A percentile compares a stretch with the other conserved stretches of the same genome.
Evolutionary conservation across 257 asterid species (phyloP).

Genomic region (Vinca minor): DNA sequence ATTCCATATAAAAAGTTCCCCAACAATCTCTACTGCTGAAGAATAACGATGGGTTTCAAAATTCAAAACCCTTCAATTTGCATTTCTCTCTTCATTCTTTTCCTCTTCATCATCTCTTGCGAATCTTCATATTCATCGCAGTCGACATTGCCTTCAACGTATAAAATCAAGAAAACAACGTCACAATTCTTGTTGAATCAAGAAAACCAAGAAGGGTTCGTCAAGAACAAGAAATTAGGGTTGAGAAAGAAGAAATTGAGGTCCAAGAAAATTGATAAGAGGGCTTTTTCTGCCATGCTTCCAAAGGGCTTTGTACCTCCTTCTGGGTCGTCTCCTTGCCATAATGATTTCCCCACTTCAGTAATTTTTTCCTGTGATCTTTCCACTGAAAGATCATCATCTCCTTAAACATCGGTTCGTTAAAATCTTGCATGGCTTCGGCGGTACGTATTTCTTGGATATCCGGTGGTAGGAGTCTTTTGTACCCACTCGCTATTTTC

Average conservation of each 20-base stretch:
- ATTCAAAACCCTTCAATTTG: neutral
- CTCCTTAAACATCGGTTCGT: slow-evolving; percentile 1
- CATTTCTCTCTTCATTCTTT: slow-evolving; percentile 15
- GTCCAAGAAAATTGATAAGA: slow-evolving; percentile 13
- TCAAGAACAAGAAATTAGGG: slow-evolving; percentile 19
- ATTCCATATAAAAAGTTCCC: slow-evolving; percentile 8
- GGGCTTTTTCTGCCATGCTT: slow-evolving; percentile 56
- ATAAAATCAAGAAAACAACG: neutral
- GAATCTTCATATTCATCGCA: slow-evolving; percentile 12
- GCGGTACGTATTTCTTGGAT: neutral
- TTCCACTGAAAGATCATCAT: slow-evolving; percentile 18
- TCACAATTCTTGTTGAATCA: slow-evolving; percentile 14
- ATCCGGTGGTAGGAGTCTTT: neutral
- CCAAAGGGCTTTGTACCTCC: slow-evolving; percentile 83
- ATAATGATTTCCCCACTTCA: slow-evolving; percentile 46
- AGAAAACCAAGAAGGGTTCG: neutral
- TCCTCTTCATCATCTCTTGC: slow-evolving; percentile 20
- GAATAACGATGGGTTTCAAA: slow-evolving; percentile 14
- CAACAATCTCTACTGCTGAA: slow-evolving; percentile 8
- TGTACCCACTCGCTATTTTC: no score
- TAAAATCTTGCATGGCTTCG: neutral
- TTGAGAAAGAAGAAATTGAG: slow-evolving; percentile 17
- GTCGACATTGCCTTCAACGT: neutral
- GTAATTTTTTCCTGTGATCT: slow-evolving; percentile 48
- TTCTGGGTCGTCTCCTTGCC: slow-evolving; percentile 73